Evolutionary conservation across 2,329 filamentous ascomycete genomes (phyloP).

Genomic region (Diaporthe ilicicola): DNA sequence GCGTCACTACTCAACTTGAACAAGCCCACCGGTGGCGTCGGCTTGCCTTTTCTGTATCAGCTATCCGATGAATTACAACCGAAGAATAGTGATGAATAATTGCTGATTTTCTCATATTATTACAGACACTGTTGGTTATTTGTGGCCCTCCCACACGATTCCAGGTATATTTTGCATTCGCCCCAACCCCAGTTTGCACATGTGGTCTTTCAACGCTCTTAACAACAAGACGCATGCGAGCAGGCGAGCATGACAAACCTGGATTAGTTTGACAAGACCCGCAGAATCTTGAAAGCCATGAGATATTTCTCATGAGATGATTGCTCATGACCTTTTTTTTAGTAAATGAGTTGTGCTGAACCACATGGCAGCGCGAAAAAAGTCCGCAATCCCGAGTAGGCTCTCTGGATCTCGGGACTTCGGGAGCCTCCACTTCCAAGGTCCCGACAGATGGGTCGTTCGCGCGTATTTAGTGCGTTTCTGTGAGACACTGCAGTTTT

Average conservation of each 20-base stretch:
- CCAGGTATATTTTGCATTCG: too few species aligned
- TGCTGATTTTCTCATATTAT: too few species aligned
- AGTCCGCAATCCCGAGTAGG: too few species aligned
- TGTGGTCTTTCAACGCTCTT: background rate
- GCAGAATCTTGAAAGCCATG: background rate
- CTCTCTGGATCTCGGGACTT: background rate
- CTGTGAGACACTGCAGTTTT: background rate
- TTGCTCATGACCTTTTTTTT: background rate
- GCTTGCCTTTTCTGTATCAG: background rate
- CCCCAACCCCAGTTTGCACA: too few species aligned
- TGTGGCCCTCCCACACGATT: too few species aligned
- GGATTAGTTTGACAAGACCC: background rate
- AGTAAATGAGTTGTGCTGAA: background rate
- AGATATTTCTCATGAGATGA: background rate
- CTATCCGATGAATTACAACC: background rate
- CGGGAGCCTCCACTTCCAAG: background rate
- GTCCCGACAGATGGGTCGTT: background rate
- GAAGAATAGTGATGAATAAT: background rate
- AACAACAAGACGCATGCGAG: background rate
- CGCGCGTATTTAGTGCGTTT: background rate
- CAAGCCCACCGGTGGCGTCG: background rate
- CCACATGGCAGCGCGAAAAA: too few species aligned
- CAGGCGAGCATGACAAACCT: background rate
- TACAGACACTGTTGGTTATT: background rate
- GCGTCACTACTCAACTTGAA: background rate